A percentile compares a stretch with the other conserved stretches of the same genome.
phyloP scores from a whole-genome alignment of 2,329 filamentous ascomycete genomes.

The Teratosphaeria destructans region DNA sequence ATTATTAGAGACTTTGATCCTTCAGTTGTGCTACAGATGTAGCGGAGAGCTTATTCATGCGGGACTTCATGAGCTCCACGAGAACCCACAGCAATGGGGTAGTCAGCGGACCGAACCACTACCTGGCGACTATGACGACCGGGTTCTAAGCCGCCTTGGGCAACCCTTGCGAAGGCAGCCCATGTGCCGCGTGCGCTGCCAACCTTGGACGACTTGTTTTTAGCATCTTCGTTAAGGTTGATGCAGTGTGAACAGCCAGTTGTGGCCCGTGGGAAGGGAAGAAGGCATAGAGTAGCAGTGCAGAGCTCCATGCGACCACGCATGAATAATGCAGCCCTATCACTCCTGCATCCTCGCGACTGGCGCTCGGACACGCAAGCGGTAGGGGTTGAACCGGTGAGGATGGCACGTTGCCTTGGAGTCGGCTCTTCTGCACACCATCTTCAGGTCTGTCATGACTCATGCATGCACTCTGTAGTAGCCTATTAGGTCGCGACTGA shows the following conservation, averaged over 20 bases:
- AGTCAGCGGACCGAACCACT: background rate
- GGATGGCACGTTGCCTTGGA: background rate
- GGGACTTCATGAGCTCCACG: background rate
- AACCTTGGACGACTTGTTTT: background rate
- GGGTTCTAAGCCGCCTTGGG: background rate
- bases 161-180: background rate
- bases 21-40: background rate
- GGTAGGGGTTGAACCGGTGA: background rate
- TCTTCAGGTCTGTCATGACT: background rate
- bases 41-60: background rate
- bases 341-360: too few species aligned
- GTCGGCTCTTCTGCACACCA: background rate
- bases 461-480: background rate
- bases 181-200: background rate
- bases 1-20: background rate
- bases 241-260: background rate
- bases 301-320: background rate
- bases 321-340: background rate
- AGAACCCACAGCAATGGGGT: background rate
- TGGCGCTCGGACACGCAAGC: background rate
- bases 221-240: background rate
- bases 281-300: background rate
- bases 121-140: background rate
- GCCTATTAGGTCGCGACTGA: background rate
- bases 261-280: background rate